phyloP scores from a whole-genome alignment of 2,329 filamentous ascomycete genomes.

The Drechmeria coniospora region DNA sequence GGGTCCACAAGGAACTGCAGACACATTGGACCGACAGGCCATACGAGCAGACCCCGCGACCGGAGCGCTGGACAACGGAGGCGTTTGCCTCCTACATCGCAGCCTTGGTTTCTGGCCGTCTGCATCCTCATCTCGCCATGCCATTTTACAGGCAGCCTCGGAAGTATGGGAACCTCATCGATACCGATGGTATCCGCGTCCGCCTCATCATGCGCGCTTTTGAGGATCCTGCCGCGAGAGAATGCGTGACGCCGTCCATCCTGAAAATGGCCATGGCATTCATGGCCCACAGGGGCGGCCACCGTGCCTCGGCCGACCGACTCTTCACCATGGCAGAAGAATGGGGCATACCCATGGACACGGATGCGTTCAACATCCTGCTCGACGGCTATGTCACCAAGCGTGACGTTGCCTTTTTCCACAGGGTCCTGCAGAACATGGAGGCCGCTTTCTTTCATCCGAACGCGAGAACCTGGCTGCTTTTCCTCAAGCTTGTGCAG shows the following conservation, averaged over 20 bases:
- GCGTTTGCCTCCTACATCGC: constrained; percentile 27
- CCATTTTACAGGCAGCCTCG: constrained; percentile 18
- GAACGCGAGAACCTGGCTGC: constrained; percentile 30
- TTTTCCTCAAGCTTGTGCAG: constrained; percentile 37
- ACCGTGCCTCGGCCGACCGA: constrained; percentile 16
- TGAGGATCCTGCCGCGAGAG: constrained; percentile 15
- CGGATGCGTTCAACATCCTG: constrained; percentile 32
- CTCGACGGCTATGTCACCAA: constrained; percentile 23
- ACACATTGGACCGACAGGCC: constrained; percentile 15
- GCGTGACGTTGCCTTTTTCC: constrained; percentile 25
- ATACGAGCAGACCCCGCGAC: constrained; percentile 24
- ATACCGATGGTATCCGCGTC: constrained; percentile 23
- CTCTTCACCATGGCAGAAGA: constrained; percentile 23
- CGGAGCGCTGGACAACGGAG: constrained; percentile 24
- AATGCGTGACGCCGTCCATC: constrained; percentile 21
- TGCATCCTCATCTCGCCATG: constrained; percentile 16
- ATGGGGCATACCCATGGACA: constrained; percentile 25
- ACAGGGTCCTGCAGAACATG: constrained; percentile 26
- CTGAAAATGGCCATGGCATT: constrained; percentile 29
- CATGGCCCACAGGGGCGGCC: constrained; percentile 20
- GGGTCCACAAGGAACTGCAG: constrained; percentile 18
- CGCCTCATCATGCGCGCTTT: constrained; percentile 24
- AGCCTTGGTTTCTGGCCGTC: constrained; percentile 21
- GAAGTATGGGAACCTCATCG: constrained; percentile 12
- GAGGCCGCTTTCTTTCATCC: constrained; percentile 20